Evolutionary conservation across 768 basidiomycete species (phyloP).

Genomic region (Pleurotus sapidus): DNA sequence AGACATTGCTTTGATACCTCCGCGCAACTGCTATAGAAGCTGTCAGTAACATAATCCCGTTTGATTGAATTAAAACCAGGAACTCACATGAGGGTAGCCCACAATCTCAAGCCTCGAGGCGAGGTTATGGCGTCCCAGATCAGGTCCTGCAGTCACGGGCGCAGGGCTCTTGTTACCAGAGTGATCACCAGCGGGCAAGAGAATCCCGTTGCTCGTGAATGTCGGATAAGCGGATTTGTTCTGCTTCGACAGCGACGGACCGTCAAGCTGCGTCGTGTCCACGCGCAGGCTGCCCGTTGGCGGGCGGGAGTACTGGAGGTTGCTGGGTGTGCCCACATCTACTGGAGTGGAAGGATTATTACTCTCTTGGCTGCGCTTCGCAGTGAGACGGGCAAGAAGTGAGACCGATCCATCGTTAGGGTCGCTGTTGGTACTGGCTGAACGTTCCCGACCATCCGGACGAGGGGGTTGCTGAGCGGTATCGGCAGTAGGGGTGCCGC

Average conservation of each 20-base stretch:
- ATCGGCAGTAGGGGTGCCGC: slow-evolving; percentile 30
- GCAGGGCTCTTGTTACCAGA: slow-evolving; percentile 66
- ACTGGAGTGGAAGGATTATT: slow-evolving; percentile 49
- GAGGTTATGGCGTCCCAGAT: slow-evolving; percentile 70
- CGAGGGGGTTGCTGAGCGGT: slow-evolving; percentile 53
- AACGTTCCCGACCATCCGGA: slow-evolving; percentile 58
- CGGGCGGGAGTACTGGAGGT: slow-evolving; percentile 57
- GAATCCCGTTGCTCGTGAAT: slow-evolving; percentile 57
- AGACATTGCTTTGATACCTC: slow-evolving; percentile 40
- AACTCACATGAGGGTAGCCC: slow-evolving; percentile 62
- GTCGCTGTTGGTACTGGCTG: slow-evolving; percentile 75
- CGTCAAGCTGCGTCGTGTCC: slow-evolving; percentile 66
- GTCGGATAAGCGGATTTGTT: slow-evolving; percentile 87
- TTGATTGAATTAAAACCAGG: background rate
- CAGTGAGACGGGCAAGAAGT: slow-evolving; percentile 72
- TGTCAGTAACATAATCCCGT: no score
- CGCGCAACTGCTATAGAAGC: slow-evolving; percentile 30
- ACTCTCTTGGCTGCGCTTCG: slow-evolving; percentile 56
- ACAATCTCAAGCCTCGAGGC: slow-evolving; percentile 71
- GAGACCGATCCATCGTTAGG: slow-evolving; percentile 72
- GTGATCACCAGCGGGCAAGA: slow-evolving; percentile 58
- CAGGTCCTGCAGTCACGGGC: slow-evolving; percentile 83
- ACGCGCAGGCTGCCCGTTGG: slow-evolving; percentile 71
- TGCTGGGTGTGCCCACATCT: slow-evolving; percentile 42
- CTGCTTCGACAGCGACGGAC: slow-evolving; percentile 53